Evolutionary conservation across 805 yeast species (phyloP).

Genomic region (Zygosaccharomyces lentus): DNA sequence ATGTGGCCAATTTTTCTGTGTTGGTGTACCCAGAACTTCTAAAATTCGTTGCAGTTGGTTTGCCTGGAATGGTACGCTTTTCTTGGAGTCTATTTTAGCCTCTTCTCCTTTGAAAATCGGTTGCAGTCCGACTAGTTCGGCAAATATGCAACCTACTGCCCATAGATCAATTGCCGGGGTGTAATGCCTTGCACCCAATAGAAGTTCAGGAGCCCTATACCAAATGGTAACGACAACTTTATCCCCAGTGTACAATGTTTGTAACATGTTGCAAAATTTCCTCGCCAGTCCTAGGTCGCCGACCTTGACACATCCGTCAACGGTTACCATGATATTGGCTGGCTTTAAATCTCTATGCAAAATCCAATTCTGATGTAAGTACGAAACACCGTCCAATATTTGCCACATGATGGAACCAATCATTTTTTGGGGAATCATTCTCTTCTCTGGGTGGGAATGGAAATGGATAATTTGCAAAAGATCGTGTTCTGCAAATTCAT

Average conservation of each 20-base stretch:
- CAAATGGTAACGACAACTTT: conserved; percentile 96
- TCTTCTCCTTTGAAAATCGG: conserved; percentile 98
- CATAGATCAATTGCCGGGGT: conserved; percentile 90
- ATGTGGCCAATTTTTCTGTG: conserved; percentile 70
- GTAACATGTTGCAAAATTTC: conserved; percentile 79
- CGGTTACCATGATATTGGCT: conserved; percentile 94
- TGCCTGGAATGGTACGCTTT: conserved; percentile 88
- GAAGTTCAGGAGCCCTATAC: conserved; percentile 91
- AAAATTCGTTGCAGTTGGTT: conserved; percentile 87
- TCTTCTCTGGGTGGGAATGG: conserved; percentile 85
- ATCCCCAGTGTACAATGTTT: conserved; percentile 84
- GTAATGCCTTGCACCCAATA: conserved; percentile 88
- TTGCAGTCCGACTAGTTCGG: conserved; percentile 79
- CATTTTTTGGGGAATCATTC: conserved; percentile 71
- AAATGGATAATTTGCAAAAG: conserved; percentile 87
- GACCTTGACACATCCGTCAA: conserved; percentile 85
- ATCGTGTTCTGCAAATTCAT: conserved; percentile 96
- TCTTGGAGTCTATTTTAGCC: conserved; percentile 90
- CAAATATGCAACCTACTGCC: conserved; percentile 95
- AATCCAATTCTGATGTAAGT: conserved; percentile 93
- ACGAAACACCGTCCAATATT: conserved; percentile 84
- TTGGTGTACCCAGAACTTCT: conserved; percentile 92
- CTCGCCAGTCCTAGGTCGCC: conserved; percentile 94
- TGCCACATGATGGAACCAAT: conserved; percentile 89
- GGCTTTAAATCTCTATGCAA: conserved; percentile 95